Evolutionary conservation across 2,329 filamentous ascomycete genomes (phyloP), one percentile per base, ranked within the genome.

Genomic region (Claviceps sorghi): DNA sequence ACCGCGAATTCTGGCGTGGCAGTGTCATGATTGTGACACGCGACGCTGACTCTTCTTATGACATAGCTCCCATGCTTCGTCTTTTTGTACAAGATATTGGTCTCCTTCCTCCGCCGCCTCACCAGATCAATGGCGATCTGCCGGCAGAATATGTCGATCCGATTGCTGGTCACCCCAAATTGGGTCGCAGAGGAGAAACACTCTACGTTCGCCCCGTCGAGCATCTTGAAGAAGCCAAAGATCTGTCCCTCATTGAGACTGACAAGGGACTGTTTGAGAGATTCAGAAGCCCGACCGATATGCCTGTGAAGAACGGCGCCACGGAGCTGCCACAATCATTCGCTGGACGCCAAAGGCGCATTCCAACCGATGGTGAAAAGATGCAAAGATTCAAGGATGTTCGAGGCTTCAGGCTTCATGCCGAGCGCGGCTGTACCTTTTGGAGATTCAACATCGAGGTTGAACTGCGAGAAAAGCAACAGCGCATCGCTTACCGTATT

Each of bases 361-460:
- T 72, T 4, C 68, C 71, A 19, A 66, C 79, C 41, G 89, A 95
- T 60, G 90, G 91, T 17, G 91, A 97, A 65, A 86, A 82, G 59
- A 70, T 82, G 5, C 85, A 83, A 48, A 86, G 88, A 65, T 89
- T 86, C 64, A 88, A 84, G 61, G 90, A 96, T 61, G 80, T 96
- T 6, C 77, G 82, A 54, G 93, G 87, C 1, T 82, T 87, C 60
- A 82, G 88, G 22, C 76, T 98, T 13, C 90, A 96, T 61, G 76
- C 81, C 1, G 93, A 95, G 64, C 78, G 85, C 54, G 91, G 91
- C 43, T 82, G 85, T 55, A 98, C 93, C 0, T 98, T 98, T 68
- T 98, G 93, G 93, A 80, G 89, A 43, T 98, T 97, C 75, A 95
- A 89, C 63, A 77, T 98, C 48, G 91, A 97, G 66, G 78, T 98